Conservation (phyloP, 169 alveolate species). For the Eimeria brunetti region DNA sequence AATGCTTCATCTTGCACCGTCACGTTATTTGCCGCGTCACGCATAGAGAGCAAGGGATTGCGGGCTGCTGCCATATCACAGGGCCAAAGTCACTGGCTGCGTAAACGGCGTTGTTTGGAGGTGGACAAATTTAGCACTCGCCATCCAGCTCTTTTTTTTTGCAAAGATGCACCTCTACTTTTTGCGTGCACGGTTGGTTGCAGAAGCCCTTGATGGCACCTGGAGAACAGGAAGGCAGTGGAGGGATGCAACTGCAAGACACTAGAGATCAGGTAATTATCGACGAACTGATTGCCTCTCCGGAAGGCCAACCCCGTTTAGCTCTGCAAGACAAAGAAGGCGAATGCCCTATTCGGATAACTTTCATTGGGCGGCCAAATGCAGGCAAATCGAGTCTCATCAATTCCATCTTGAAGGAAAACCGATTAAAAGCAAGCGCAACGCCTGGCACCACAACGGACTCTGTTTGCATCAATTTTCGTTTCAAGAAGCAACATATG, state of each 20-base stretch:
- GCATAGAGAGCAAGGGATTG: not conserved
- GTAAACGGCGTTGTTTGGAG: not conserved
- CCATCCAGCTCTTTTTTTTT: not conserved
- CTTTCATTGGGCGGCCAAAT: constrained; percentile 87
- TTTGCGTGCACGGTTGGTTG: not conserved
- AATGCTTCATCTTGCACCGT: not conserved
- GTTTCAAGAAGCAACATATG: constrained; percentile 85
- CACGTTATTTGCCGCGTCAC: not conserved
- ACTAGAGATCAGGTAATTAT: not conserved
- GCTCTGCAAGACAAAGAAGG: not conserved
- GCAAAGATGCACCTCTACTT: not conserved
- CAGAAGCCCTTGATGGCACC: not conserved
- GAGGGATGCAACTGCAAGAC: not conserved
- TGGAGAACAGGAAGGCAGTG: not conserved
- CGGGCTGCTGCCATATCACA: not conserved
- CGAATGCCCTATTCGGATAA: constrained; percentile 63
- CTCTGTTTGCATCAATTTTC: constrained; percentile 84
- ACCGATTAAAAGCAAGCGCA: constrained; percentile 86
- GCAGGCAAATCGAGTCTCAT: constrained; percentile 90
- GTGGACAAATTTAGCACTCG: not conserved
- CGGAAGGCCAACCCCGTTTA: not conserved
- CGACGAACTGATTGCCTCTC: not conserved
- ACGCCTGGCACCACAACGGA: constrained; percentile 90
- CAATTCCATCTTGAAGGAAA: constrained; percentile 86
- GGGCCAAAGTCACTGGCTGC: not conserved